Conservation (phyloP, 495 filamentous ascomycete genomes). For the Aspergillus ellipticus region DNA sequence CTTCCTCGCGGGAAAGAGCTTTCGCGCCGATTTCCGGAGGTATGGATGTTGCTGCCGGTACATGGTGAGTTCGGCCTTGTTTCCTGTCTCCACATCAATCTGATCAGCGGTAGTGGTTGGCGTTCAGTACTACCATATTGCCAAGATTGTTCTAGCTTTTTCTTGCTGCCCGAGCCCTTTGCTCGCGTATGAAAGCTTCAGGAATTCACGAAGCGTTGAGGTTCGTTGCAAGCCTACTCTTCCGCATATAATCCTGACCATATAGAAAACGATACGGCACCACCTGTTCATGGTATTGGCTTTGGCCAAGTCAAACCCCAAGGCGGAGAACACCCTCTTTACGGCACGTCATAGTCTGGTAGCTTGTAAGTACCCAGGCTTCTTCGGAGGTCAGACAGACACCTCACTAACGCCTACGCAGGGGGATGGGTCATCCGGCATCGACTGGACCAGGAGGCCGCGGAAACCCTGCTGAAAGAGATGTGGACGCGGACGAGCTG, state of each 20-base stretch:
- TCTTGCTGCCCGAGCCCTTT: slow-evolving; percentile 12
- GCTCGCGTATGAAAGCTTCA: slow-evolving; percentile 23
- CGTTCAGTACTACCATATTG: slow-evolving; percentile 31
- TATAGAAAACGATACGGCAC: slow-evolving; percentile 22
- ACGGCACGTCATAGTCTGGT: slow-evolving; percentile 31
- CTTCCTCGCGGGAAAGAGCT: slow-evolving; percentile 9
- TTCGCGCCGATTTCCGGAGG: slow-evolving; percentile 15
- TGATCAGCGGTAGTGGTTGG: slow-evolving; percentile 20
- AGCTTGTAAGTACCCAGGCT: slow-evolving; percentile 17
- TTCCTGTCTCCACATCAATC: background rate
- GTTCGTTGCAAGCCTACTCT: slow-evolving; percentile 5
- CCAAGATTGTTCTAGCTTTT: slow-evolving; percentile 27
- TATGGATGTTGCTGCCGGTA: slow-evolving; percentile 31
- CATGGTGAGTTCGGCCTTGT: slow-evolving; percentile 21
- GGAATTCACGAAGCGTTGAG: slow-evolving; percentile 22
- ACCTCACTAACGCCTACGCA: background rate
- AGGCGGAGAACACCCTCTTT: slow-evolving; percentile 29
- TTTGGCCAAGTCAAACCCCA: slow-evolving; percentile 26
- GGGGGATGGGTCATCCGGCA: slow-evolving; percentile 30
- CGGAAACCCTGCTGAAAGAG: slow-evolving; percentile 21
- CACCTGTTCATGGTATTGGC: slow-evolving; percentile 26
- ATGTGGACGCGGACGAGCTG: slow-evolving; percentile 30
- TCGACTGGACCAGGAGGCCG: slow-evolving; percentile 24
- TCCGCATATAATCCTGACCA: background rate
- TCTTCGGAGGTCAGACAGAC: background rate